Evolutionary conservation across 1,284 basidiomycete genomes (phyloP).

Genomic region (Sporisorium graminicola): DNA sequence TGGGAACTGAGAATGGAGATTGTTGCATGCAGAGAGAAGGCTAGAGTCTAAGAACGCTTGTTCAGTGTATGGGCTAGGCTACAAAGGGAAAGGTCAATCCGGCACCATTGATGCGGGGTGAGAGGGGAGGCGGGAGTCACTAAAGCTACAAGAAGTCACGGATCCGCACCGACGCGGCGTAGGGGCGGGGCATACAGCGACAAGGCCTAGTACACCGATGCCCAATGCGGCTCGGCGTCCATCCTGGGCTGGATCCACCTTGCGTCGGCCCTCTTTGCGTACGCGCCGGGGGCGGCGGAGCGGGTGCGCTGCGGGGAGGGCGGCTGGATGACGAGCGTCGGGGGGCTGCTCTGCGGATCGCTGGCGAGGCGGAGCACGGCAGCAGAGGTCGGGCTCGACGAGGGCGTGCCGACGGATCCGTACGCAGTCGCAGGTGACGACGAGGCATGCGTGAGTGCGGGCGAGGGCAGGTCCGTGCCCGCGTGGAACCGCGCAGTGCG

Average conservation of each 20-base stretch:
- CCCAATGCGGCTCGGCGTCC: too few species aligned
- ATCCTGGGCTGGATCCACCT: too few species aligned
- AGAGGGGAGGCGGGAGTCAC: too few species aligned
- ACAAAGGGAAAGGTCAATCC: too few species aligned
- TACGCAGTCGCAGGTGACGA: too few species aligned
- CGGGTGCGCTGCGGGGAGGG: conserved; percentile 30
- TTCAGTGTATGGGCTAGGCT: neutral
- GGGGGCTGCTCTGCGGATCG: conserved; percentile 13
- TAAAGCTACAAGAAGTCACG: too few species aligned
- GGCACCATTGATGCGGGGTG: too few species aligned
- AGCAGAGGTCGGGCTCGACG: conserved; percentile 7
- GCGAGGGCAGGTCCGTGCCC: conserved; percentile 16
- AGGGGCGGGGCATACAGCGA: too few species aligned
- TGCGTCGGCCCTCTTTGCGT: too few species aligned
- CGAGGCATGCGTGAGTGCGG: conserved; percentile 20
- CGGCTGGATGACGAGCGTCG: conserved; percentile 40
- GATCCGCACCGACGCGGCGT: too few species aligned
- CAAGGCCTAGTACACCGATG: too few species aligned
- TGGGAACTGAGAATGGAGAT: neutral
- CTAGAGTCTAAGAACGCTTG: neutral
- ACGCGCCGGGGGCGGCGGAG: too few species aligned
- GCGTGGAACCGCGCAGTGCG: neutral
- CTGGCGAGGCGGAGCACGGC: neutral
- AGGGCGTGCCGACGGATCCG: conserved; percentile 6
- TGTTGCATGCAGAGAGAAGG: neutral